Conservation (phyloP, 2,329 filamentous ascomycete genomes). For the Xylariomycetidae sp. region DNA sequence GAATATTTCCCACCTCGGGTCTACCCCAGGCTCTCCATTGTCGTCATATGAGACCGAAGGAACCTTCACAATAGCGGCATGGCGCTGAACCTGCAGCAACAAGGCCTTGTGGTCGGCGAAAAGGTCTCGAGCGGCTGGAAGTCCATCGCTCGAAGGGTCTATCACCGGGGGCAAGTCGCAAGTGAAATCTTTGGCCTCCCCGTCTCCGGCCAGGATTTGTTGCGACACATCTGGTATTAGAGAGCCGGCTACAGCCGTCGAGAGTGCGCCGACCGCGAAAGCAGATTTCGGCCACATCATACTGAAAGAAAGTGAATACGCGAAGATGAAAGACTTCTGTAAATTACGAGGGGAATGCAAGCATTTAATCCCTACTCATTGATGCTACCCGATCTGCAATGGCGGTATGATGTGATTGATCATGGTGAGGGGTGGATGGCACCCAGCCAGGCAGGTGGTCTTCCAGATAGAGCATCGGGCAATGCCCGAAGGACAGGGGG, state of each 20-base stretch:
- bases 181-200: constrained; percentile 13
- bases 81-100: constrained; percentile 32
- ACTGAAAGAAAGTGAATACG: background rate
- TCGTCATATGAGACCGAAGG: constrained; percentile 54
- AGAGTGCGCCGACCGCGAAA: constrained; percentile 15
- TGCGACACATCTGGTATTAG: constrained; percentile 10
- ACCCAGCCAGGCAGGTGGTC: too few species aligned
- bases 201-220: constrained; percentile 10
- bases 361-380: too few species aligned
- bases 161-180: constrained; percentile 24
- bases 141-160: constrained; percentile 25
- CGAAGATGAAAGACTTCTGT: constrained; percentile 5
- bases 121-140: constrained; percentile 23
- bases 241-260: constrained; percentile 9
- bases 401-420: too few species aligned
- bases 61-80: constrained; percentile 44
- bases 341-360: too few species aligned
- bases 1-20: constrained; percentile 51
- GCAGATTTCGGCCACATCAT: constrained; percentile 15
- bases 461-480: constrained; percentile 9
- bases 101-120: constrained; percentile 23
- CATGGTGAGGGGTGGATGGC: too few species aligned
- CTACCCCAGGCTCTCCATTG: constrained; percentile 47
- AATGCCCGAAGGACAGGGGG: constrained; percentile 17
- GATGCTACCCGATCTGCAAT: too few species aligned